Evolutionary conservation across 495 filamentous ascomycete species (phyloP), one percentile per base, ranked within the genome.

Genomic region (Penicillium atrosanguineum): DNA sequence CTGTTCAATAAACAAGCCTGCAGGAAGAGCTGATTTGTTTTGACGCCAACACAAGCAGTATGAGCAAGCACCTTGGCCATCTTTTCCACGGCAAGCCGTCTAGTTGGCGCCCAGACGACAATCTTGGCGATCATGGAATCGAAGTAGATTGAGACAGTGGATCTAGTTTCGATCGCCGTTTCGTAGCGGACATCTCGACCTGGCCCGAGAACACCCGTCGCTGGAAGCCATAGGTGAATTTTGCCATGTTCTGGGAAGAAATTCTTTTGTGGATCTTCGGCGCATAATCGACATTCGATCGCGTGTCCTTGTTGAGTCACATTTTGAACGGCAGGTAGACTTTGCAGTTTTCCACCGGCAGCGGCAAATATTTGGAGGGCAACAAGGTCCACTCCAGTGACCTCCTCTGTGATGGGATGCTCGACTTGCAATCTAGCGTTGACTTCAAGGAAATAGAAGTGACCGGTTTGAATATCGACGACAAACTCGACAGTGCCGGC

Each of bases 371-470:
- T 81, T 71, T 95, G 90, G 84, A 90, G 91, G 38, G 85, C 79
- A 4, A 97, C 92, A 16, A 97, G 75, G 69, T 97, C 92, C 42
- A 89, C 82, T 8, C 89, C 91, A 2, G 89, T 94, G 15, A 93
- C 85, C 75, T 86, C 88, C 69, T 97, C 92, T 1, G 88, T 95
- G 26, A 95, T 89, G 6, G 90, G 90, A 62, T 97, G 92, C 72
- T 96, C 91, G 25, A 96, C 91, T 63, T 96, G 91, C 21, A 96
- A 74, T 31, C 91, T 80, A 0, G 91, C 91, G 69, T 96, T 96
- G 85, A 96, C 91, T 72, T 96, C 91, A 83, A 96, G 92, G 68
- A 97, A 97, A 74, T 87, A 97, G 69, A 95, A 96, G 34, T 85
- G 75, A 7, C 82, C 83, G 0, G 84, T 85, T 44, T 92, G 87